Evolutionary conservation across 805 yeast species (phyloP).

Genomic region (Suhomyces vadensis): DNA sequence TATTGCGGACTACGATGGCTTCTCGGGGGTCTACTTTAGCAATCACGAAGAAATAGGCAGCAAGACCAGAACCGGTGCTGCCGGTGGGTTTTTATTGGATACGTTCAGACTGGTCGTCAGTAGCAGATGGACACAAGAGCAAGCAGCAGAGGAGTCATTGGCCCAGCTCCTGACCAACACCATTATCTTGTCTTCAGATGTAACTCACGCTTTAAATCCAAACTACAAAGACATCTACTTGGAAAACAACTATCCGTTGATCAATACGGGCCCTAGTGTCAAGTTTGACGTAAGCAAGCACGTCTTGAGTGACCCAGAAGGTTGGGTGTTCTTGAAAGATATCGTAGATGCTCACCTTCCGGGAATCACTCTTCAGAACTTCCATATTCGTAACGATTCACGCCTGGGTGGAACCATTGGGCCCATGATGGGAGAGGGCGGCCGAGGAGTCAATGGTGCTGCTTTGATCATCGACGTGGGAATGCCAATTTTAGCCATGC

Average conservation of each 20-base stretch:
- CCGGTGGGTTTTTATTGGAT: conserved; percentile 32
- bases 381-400: conserved; percentile 43
- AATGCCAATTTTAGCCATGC: conserved; percentile 45
- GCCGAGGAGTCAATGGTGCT: conserved; percentile 28
- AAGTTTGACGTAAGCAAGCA: conserved; percentile 41
- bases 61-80: conserved; percentile 40
- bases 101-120: conserved; percentile 19
- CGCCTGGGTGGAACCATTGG: conserved; percentile 47
- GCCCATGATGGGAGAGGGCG: conserved; percentile 36
- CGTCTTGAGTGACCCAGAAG: conserved; percentile 38
- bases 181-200: conserved; percentile 42
- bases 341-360: conserved; percentile 23
- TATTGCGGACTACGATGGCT: conserved; percentile 26
- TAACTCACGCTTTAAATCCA: conserved; percentile 45
- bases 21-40: conserved; percentile 34
- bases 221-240: conserved; percentile 36
- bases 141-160: conserved; percentile 7
- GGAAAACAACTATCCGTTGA: conserved; percentile 36
- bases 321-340: conserved; percentile 24
- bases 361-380: conserved; percentile 32
- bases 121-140: conserved; percentile 1
- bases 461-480: conserved; percentile 42
- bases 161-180: conserved; percentile 15
- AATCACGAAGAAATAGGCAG: conserved; percentile 47
- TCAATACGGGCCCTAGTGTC: conserved; percentile 39